Evolutionary conservation across 176 grass and related monocot genomes (phyloP).

Genomic region (Zoysia japonica): DNA sequence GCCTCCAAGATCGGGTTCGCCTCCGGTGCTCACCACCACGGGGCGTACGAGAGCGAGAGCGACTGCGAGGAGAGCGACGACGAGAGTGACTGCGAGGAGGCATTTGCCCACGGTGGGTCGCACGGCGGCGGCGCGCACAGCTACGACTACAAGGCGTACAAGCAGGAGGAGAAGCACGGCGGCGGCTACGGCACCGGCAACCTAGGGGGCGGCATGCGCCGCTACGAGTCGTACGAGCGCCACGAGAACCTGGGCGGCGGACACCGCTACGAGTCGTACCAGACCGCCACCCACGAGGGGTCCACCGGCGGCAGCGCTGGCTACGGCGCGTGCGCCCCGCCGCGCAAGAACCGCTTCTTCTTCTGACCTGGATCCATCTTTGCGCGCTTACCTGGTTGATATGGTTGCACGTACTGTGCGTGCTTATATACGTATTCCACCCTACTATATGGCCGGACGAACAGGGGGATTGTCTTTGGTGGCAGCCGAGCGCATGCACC

Average conservation of each 20-base stretch:
- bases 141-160: constrained; percentile 14
- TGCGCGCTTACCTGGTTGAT: too few species aligned
- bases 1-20: not conserved
- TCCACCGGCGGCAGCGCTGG: not conserved
- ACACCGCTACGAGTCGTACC: constrained; percentile 13
- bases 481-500: not conserved
- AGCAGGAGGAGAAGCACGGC: not conserved
- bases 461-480: not conserved
- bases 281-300: not conserved
- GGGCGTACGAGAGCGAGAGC: not conserved
- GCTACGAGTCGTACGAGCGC: constrained; percentile 33
- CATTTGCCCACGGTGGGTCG: not conserved
- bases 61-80: constrained; percentile 20
- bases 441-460: not conserved
- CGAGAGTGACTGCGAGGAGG: constrained; percentile 48
- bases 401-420: not conserved
- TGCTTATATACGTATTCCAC: not conserved
- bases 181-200: not conserved
- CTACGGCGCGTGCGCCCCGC: not conserved
- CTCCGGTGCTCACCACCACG: not conserved
- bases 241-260: not conserved
- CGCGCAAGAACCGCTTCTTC: not conserved
- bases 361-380: not conserved
- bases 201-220: not conserved
- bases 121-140: not conserved